Base-by-base conservation (phyloP, 2,329 filamentous ascomycete genomes). In the Fonsecaea nubica region DNA sequence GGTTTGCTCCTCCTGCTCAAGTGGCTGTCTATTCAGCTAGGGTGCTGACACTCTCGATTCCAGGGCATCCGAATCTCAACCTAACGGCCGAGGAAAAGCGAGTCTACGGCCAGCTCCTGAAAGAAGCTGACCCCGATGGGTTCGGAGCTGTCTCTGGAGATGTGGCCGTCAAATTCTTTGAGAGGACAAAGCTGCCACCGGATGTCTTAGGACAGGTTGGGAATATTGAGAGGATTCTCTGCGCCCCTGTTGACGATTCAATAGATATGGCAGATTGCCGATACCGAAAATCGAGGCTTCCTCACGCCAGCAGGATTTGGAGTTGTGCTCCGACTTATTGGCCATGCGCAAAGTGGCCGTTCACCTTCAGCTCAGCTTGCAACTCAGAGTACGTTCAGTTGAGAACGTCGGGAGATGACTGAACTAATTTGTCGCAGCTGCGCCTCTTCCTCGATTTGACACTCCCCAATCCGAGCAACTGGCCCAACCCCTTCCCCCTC, bases 221-320 rank as follows among this genome's bases (percentile, higher is more conserved):
- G 15, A 50, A 50, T 25, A 21, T 35, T 10, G 12, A n/a, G 33
- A 15, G n/a, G 8, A 32, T 54, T 21, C 10, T 8, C 25, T 13
- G 18, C 38, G 42, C 62, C 45, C n/a, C 7, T 35, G 52, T 58
- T 70, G 57, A 69, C 62, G 40, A 8, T 40, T 52, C 30, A 71
- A 66, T 79, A 97, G 91, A 98, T 99, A 85, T 99, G 95, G 95
- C 94, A 98, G 81, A 95, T 99, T 78, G 94, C 95, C 73, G 95
- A 99, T 82, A 93, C 88, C 72, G 94, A 98, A 82, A 99, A 99
- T 82, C 89, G 93, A 71, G 95, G 95, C 60, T 91, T 98, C 72
- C 84, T 99, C 72, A 97, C 93, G 38, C 93, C 93, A 21, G 88
- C 93, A 50, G 95, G 94, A 77, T 99, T 99, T 81, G 92, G 93